Percentiles rank a stretch among this genome's conserved stretches.
Conservation (phyloP, 2,329 filamentous ascomycete genomes). For the Coniochaeta sp. region DNA sequence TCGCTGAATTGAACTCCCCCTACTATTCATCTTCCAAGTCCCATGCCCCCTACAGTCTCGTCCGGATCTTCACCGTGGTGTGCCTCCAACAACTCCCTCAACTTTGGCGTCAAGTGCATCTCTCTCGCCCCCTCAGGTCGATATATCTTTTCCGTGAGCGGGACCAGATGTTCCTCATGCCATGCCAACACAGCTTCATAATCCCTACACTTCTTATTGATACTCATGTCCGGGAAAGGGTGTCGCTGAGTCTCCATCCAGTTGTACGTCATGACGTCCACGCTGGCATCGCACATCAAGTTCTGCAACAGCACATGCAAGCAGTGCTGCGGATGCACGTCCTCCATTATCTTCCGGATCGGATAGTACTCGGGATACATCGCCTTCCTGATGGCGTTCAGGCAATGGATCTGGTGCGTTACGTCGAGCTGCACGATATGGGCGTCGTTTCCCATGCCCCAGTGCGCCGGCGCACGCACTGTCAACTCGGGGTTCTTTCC, state of each 20-base stretch:
- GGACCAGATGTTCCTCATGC: not conserved
- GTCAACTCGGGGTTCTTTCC: not conserved
- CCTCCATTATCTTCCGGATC: not conserved
- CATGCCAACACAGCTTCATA: not conserved
- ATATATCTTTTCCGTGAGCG: not conserved
- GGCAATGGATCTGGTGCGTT: not conserved
- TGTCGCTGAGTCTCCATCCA: not conserved
- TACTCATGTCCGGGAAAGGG: not conserved
- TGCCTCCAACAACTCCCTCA: not conserved
- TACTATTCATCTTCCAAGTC: not conserved
- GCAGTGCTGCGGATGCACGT: not conserved
- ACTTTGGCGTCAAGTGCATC: not conserved
- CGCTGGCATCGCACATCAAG: not conserved
- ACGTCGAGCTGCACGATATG: not conserved
- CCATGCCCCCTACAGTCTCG: not conserved
- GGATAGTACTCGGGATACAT: not conserved
- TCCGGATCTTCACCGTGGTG: not conserved
- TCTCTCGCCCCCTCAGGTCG: not conserved
- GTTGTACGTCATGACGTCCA: not conserved
- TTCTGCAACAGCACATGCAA: not conserved
- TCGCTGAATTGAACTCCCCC: not conserved
- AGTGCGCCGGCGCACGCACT: not conserved
- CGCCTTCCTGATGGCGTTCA: not conserved
- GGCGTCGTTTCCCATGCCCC: not conserved
- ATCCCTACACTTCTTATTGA: not conserved